phyloP scores from a whole-genome alignment of 768 basidiomycete genomes.

The Tremella mesenterica region DNA sequence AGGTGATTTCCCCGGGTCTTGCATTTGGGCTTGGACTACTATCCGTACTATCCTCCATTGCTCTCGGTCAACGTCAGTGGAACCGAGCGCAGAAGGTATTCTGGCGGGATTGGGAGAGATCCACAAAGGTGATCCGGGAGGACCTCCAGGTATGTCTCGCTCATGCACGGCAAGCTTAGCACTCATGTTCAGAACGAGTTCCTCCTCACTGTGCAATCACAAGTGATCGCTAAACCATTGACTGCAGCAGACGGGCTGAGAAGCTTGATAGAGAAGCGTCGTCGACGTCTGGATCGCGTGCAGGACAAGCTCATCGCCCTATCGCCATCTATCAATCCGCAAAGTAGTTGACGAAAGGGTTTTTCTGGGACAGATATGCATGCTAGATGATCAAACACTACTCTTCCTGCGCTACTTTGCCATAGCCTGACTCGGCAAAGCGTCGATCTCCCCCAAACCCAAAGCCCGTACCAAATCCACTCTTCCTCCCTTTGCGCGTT shows the following conservation, averaged over 20 bases:
- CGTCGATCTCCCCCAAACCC: slow-evolving; percentile 56
- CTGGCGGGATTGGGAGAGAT: slow-evolving; percentile 39
- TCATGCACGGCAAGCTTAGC: no score
- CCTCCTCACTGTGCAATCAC: slow-evolving; percentile 9
- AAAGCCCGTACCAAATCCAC: slow-evolving; percentile 81
- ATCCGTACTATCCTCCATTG: slow-evolving; percentile 19
- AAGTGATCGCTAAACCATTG: slow-evolving; percentile 15
- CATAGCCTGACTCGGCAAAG: no score
- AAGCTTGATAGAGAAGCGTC: neutral
- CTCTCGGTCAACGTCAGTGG: slow-evolving; percentile 36
- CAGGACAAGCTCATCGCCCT: neutral
- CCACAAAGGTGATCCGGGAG: slow-evolving; percentile 26
- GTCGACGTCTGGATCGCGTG: neutral
- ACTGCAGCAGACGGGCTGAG: neutral
- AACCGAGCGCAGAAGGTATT: slow-evolving; percentile 27
- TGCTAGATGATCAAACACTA: no score
- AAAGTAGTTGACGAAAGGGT: neutral
- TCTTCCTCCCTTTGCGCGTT: slow-evolving; percentile 56
- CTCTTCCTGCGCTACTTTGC: slow-evolving; percentile 26
- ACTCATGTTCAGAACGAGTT: no score
- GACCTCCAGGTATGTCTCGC: slow-evolving; percentile 33
- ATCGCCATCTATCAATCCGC: neutral
- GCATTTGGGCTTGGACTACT: slow-evolving; percentile 28
- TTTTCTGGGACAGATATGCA: no score
- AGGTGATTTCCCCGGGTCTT: slow-evolving; percentile 12